phyloP scores from a whole-genome alignment of 2,329 filamentous ascomycete genomes.

The Diaporthe helianthi region DNA sequence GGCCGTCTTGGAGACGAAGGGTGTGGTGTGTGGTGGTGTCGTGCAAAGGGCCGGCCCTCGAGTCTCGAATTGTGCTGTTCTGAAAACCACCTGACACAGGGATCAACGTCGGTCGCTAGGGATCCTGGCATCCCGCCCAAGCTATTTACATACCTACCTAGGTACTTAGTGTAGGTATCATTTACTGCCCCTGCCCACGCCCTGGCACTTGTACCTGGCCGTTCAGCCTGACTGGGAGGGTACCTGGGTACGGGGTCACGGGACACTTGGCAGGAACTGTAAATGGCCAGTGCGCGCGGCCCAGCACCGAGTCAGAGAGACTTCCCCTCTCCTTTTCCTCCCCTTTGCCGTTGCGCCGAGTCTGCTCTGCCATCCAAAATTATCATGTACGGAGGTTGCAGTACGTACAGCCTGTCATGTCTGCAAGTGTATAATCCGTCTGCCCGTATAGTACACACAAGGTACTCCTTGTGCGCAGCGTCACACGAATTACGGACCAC shows the following conservation, averaged over 20 bases:
- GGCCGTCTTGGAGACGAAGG: neutral
- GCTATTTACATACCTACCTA: no score
- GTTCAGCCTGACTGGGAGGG: neutral
- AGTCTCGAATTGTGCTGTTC: slow-evolving; percentile 19
- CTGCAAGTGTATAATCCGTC: no score
- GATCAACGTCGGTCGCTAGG: slow-evolving; percentile 15
- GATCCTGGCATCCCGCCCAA: neutral
- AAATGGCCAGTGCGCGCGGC: neutral
- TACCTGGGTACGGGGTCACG: neutral
- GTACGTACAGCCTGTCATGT: neutral
- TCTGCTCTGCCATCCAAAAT: neutral
- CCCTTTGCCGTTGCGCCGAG: neutral
- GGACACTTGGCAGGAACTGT: slow-evolving; percentile 19
- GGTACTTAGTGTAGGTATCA: no score
- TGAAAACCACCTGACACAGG: slow-evolving; percentile 25
- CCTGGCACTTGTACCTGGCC: neutral
- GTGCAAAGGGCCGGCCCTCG: neutral
- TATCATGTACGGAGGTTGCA: no score
- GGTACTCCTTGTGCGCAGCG: neutral
- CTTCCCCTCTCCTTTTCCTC: neutral
- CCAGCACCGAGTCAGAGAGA: slow-evolving; percentile 12
- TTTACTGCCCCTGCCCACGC: neutral
- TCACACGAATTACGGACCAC: neutral
- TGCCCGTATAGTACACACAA: no score
- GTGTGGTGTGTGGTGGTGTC: no score